Evolutionary conservation across 352 stramenopile genomes (phyloP).

Genomic region (Phytopythium ostracodes): DNA sequence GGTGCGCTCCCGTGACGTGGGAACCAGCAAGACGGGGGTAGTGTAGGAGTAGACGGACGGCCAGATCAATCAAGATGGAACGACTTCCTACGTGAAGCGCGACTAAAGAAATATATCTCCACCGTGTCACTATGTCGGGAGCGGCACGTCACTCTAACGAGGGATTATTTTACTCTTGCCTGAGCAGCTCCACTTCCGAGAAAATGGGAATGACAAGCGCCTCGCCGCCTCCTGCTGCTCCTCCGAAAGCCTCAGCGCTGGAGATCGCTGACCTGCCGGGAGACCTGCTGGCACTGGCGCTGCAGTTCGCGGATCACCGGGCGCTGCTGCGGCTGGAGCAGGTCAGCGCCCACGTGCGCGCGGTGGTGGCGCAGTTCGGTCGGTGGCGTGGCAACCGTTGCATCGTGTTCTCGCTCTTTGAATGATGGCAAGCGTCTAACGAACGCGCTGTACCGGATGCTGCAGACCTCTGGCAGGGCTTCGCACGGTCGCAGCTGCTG

Average conservation of each 20-base stretch:
- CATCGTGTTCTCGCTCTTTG: background rate
- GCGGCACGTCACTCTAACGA: background rate
- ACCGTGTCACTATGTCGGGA: no score
- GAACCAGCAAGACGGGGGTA: background rate
- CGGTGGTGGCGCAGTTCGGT: conserved; percentile 17
- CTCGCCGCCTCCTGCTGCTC: background rate
- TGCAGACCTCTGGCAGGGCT: conserved; percentile 28
- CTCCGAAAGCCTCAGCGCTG: background rate
- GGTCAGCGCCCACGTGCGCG: conserved; percentile 10
- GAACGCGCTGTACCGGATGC: background rate
- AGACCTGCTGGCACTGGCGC: conserved; percentile 32
- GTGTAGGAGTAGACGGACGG: conserved; percentile 1
- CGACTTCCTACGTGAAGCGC: background rate
- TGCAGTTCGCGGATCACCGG: conserved; percentile 35
- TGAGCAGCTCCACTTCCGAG: background rate
- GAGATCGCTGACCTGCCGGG: conserved; percentile 29
- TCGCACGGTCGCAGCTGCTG: conserved; percentile 17
- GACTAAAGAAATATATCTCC: conserved; percentile 1
- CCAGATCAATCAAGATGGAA: background rate
- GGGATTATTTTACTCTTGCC: background rate
- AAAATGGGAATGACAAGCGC: background rate
- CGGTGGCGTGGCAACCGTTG: background rate
- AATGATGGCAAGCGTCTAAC: background rate
- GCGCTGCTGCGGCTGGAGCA: conserved; percentile 31
- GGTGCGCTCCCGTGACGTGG: conserved; percentile 2